Evolutionary conservation across 2,329 filamentous ascomycete species (phyloP), one percentile per base, ranked within the genome.

Genomic region (Ramichloridium luteum): DNA sequence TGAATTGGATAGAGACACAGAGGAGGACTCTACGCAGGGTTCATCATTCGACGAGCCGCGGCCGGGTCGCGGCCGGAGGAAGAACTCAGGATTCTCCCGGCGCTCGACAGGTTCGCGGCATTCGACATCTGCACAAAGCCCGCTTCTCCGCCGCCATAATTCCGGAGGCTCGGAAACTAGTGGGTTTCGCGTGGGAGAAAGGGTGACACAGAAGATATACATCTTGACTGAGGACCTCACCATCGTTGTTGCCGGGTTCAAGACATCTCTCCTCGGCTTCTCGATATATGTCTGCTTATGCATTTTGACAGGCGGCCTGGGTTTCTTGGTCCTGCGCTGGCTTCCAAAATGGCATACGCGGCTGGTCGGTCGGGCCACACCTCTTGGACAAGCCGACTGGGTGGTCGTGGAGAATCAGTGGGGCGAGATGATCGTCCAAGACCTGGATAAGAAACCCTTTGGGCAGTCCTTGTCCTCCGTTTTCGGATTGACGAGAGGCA

Each of bases 341-440:
- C 57, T 96, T 32, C 92, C 90, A 4, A 72, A 76, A 36, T 93
- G 83, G 83, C 76, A 82, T 47, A 77, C 96, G 30, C 70, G 68
- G 29, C 54, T 96, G 25, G 65, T 82, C 25, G 90, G 90, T 16
- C 70, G 64, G 32, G 61, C 75, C 4, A 72, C 72, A 11, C 65
- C 81, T 2, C 63, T 98, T 16, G 68, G 70, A 32, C 72, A 80
- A 33, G 90, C 83, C 49, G 69, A 81, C 37, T 98, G 92, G 90
- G 78, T 93, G 26, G 86, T 93, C 16, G 72, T 96, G 41, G 90
- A 94, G 69, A 94, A 98, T 50, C 85, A 96, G 68, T 96, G 90
- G 88, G 80, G 81, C 30, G 88, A 96, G 56, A 80, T 96, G 56
- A 67, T 70, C 9, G 72, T 90, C n/a, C 72, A 93, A 48, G 52